Evolutionary conservation across 2,329 filamentous ascomycete species (phyloP).

Genomic region (Verticillium nubilum): DNA sequence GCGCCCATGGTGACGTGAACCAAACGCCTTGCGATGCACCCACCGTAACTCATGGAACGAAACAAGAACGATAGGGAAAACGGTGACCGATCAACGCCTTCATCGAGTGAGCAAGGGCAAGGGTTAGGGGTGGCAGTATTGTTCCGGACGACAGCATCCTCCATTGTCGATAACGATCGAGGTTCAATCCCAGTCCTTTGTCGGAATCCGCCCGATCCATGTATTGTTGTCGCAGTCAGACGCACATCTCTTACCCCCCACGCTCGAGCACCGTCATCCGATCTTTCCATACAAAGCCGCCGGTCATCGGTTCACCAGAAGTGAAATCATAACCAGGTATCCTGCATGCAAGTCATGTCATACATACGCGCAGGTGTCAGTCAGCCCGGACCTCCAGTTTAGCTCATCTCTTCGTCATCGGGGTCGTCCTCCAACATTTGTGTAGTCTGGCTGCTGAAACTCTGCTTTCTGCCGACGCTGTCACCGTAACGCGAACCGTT

Average conservation of each 20-base stretch:
- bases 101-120: not conserved
- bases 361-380: not conserved
- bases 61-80: not conserved
- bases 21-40: not conserved
- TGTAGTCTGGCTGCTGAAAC: conserved; percentile 53
- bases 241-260: not conserved
- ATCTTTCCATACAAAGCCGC: not conserved
- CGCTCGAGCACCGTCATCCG: not conserved
- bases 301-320: not conserved
- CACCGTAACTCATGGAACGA: not conserved
- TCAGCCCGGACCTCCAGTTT: conserved; percentile 5
- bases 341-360: not conserved
- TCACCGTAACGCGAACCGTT: conserved; percentile 43
- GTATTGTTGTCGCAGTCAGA: not conserved
- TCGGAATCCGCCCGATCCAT: not conserved
- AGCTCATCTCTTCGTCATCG: conserved; percentile 56
- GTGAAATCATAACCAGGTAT: not conserved
- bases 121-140: not conserved
- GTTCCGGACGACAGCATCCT: not conserved
- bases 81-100: not conserved
- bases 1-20: not conserved
- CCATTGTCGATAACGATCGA: not conserved
- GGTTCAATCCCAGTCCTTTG: not conserved
- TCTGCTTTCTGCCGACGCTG: conserved; percentile 45
- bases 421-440: conserved; percentile 51